Percentiles rank a stretch among this genome's conserved stretches.
phyloP scores from a whole-genome alignment of 2,329 filamentous ascomycete species.

The Colletotrichum sp. region DNA sequence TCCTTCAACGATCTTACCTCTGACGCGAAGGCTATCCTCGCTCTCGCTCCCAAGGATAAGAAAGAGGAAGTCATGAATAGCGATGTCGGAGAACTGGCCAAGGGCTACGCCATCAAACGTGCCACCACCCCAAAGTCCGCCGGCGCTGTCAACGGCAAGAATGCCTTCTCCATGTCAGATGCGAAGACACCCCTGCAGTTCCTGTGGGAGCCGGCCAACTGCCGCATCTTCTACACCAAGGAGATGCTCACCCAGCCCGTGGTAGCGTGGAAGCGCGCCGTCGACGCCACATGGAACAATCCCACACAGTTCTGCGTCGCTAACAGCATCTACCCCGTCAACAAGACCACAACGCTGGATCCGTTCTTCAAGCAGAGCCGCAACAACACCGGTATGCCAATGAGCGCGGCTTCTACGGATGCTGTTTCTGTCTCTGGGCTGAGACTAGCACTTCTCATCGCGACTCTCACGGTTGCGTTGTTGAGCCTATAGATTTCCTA shows the following conservation, averaged over 20 bases:
- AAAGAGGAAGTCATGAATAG: slow-evolving; percentile 21
- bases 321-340: slow-evolving; percentile 30
- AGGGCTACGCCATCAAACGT: slow-evolving; percentile 37
- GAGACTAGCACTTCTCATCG: slow-evolving; percentile 4
- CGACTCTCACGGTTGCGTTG: background rate
- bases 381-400: slow-evolving; percentile 7
- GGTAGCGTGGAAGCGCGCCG: slow-evolving; percentile 43
- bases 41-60: slow-evolving; percentile 23
- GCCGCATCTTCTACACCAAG: slow-evolving; percentile 51
- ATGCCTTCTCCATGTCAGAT: slow-evolving; percentile 34
- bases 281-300: slow-evolving; percentile 39
- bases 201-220: slow-evolving; percentile 49
- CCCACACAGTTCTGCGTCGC: slow-evolving; percentile 34
- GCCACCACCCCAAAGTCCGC: slow-evolving; percentile 24
- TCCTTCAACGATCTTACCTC: slow-evolving; percentile 30
- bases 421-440: background rate
- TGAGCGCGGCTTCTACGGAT: background rate
- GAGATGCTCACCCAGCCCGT: slow-evolving; percentile 45
- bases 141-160: slow-evolving; percentile 40
- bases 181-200: slow-evolving; percentile 48
- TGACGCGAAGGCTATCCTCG: slow-evolving; percentile 29
- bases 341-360: slow-evolving; percentile 20
- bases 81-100: slow-evolving; percentile 34
- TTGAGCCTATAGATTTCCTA: slow-evolving; percentile 6
- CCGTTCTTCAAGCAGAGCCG: slow-evolving; percentile 22